Conservation (phyloP, 2,329 filamentous ascomycete genomes). For the Metarhizium robertsii region DNA sequence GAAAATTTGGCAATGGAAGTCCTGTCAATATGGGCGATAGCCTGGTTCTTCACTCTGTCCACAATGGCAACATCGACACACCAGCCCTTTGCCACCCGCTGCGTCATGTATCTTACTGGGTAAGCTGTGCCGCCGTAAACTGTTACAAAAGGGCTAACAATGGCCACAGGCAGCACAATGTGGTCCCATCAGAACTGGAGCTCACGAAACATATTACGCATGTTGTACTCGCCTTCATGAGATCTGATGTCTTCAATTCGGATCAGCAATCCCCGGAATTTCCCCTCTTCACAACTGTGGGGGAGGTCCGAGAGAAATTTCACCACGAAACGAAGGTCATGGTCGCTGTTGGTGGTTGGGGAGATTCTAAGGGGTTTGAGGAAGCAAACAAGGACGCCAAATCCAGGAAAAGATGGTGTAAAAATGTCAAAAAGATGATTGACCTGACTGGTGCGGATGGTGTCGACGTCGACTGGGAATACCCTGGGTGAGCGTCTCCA, state of each 20-base stretch:
- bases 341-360: constrained; percentile 69
- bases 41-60: constrained; percentile 5
- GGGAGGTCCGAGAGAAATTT: constrained; percentile 38
- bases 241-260: constrained; percentile 41
- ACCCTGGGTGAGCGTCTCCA: constrained; percentile 33
- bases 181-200: constrained; percentile 25
- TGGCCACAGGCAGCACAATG: constrained; percentile 34
- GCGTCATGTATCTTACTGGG: constrained; percentile 43
- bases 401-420: constrained; percentile 49
- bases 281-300: constrained; percentile 44
- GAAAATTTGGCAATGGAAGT: not conserved
- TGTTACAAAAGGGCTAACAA: not conserved
- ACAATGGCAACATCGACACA: not conserved
- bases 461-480: constrained; percentile 57
- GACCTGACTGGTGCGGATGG: constrained; percentile 55
- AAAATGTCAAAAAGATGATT: constrained; percentile 56
- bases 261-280: constrained; percentile 26
- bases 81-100: constrained; percentile 17
- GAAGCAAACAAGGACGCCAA: constrained; percentile 40
- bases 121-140: constrained; percentile 13
- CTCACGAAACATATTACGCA: constrained; percentile 41
- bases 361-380: constrained; percentile 55
- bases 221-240: constrained; percentile 49
- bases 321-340: constrained; percentile 48
- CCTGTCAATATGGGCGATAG: not conserved